These are phyloP conservation scores for Knufia fluminis DNA, from an alignment of 2,329 filamentous ascomycete genomes.

Conservation along the genomic window DNA sequence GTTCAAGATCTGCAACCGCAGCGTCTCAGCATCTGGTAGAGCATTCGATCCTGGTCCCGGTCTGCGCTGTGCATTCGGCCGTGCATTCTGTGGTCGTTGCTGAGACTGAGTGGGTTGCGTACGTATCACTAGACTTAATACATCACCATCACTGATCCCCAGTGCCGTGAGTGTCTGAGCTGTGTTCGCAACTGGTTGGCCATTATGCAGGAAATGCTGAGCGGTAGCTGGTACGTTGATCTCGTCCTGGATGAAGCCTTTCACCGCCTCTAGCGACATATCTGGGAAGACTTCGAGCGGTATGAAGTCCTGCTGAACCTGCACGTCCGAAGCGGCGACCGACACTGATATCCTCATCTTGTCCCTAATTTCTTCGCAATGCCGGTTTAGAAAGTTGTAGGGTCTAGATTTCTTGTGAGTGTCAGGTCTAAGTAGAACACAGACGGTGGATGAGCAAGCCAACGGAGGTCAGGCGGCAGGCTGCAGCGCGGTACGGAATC, in stretches of 20 bases:
- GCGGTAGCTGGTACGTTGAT: slow-evolving; percentile 60
- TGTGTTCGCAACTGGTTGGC: slow-evolving; percentile 67
- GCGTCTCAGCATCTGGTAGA: slow-evolving; percentile 59
- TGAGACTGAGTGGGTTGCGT: slow-evolving; percentile 25
- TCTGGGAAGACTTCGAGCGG: slow-evolving; percentile 72
- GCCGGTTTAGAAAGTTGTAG: background rate
- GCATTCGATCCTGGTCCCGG: background rate
- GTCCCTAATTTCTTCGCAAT: slow-evolving; percentile 36
- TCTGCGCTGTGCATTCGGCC: slow-evolving; percentile 11
- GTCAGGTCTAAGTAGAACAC: background rate
- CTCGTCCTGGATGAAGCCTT: slow-evolving; percentile 80
- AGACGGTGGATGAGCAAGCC: background rate
- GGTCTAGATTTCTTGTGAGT: background rate
- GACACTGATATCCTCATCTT: slow-evolving; percentile 68
- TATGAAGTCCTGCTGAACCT: slow-evolving; percentile 62
- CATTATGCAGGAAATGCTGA: slow-evolving; percentile 87
- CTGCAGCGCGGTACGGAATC: too few relatives aligned
- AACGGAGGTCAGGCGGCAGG: too few relatives aligned
- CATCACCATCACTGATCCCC: slow-evolving; percentile 76
- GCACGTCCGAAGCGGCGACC: slow-evolving; percentile 64
- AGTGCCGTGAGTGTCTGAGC: slow-evolving; percentile 72
- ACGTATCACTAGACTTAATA: slow-evolving; percentile 75
- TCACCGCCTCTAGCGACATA: slow-evolving; percentile 76
- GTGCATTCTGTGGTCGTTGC: slow-evolving; percentile 15
- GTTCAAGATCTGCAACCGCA: slow-evolving; percentile 73